Conservation (phyloP, 2,329 filamentous ascomycete species). For the Ophiocordyceps camponoti-saundersi region DNA sequence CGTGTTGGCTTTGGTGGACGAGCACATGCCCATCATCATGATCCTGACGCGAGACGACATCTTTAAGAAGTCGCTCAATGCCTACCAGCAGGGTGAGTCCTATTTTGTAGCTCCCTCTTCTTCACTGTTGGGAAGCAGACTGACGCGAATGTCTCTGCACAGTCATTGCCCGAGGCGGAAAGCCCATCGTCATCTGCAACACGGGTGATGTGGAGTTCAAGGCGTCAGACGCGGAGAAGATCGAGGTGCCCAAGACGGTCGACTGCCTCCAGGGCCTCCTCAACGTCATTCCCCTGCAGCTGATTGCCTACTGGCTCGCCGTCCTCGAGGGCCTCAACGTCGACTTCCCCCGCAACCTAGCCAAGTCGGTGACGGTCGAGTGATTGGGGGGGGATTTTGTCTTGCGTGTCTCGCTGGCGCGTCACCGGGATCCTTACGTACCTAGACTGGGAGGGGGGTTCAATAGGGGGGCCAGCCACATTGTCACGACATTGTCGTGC, state of each 20-base stretch:
- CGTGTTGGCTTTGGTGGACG: constrained; percentile 90
- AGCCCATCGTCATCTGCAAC: constrained; percentile 98
- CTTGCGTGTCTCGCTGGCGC: constrained; percentile 1
- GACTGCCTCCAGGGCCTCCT: constrained; percentile 91
- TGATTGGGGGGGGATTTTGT: constrained; percentile 27
- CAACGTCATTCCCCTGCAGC: constrained; percentile 92
- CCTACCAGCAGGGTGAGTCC: constrained; percentile 78
- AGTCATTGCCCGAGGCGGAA: constrained; percentile 91
- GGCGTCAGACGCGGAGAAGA: constrained; percentile 78
- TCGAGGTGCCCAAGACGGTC: constrained; percentile 90
- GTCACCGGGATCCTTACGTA: too few relatives aligned
- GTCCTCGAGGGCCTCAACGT: constrained; percentile 93
- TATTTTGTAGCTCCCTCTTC: neutral
- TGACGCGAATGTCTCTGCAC: constrained; percentile 5
- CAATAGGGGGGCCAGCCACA: neutral
- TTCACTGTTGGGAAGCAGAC: neutral
- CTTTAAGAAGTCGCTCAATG: constrained; percentile 98
- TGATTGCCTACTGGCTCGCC: constrained; percentile 98
- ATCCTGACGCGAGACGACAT: constrained; percentile 91
- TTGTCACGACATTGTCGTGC: neutral
- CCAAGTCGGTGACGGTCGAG: constrained; percentile 98
- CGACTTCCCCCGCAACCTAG: constrained; percentile 95
- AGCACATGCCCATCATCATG: constrained; percentile 99
- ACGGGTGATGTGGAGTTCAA: constrained; percentile 77
- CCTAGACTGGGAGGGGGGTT: neutral